Conservation (phyloP, 108 stramenopile genomes). For the Cyclotella atomus region DNA sequence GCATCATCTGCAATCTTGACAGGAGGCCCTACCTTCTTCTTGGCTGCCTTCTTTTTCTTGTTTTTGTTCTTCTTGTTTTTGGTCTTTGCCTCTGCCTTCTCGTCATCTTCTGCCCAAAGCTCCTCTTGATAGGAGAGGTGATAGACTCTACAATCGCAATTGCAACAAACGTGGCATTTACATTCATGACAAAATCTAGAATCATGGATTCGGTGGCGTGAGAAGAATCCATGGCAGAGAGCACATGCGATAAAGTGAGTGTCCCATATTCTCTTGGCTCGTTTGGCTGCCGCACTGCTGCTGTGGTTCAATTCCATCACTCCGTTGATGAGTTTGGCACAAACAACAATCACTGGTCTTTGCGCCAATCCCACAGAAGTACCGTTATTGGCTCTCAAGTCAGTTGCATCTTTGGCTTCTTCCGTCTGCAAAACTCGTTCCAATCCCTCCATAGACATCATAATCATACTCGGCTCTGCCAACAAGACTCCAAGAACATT, state of each 20-base stretch:
- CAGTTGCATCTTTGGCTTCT: constrained; percentile 68
- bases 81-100: constrained; percentile 81
- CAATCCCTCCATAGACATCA: constrained; percentile 96
- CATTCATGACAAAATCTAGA: constrained; percentile 91
- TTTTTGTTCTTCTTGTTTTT: constrained; percentile 89
- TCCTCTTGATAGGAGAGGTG: constrained; percentile 96
- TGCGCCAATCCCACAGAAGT: constrained; percentile 34
- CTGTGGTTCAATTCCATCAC: constrained; percentile 80
- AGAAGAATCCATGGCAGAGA: constrained; percentile 89
- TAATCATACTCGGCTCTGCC: constrained; percentile 89
- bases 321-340: constrained; percentile 81
- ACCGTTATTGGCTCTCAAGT: constrained; percentile 34
- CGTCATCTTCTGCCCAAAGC: constrained; percentile 87
- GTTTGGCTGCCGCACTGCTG: constrained; percentile 83
- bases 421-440: constrained; percentile 94
- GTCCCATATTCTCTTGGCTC: constrained; percentile 92
- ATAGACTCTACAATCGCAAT: constrained; percentile 91
- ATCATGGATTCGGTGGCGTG: constrained; percentile 78
- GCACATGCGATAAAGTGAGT: constrained; percentile 96
- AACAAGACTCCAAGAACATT: constrained; percentile 86
- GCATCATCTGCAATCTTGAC: constrained; percentile 4
- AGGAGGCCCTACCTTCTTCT: constrained; percentile 49
- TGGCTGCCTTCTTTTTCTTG: constrained; percentile 84
- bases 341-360: constrained; percentile 64
- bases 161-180: constrained; percentile 93